Evolutionary conservation across 75 land plant genomes (phyloP), one percentile per base, ranked within the genome.

Genomic region (Larix kaempferi): DNA sequence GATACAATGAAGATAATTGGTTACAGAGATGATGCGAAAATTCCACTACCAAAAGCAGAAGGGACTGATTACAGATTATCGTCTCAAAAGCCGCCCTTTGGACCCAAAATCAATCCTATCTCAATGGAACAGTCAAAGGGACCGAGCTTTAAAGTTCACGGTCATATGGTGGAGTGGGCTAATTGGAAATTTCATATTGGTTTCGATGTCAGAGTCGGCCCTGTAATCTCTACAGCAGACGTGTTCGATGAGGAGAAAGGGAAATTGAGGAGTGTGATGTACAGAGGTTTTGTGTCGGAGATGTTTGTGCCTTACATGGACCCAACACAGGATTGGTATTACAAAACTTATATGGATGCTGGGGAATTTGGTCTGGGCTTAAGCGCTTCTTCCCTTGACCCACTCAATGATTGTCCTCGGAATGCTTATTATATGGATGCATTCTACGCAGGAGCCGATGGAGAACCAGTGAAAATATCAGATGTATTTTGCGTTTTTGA

Each of bases 261-360:
- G 6, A 44, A 41, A 44, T 56, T 25, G 69, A 82, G 92, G 17
- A 83, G 78, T 56, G 94, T 92, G 12, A 0, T 92, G 39, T 86
- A 92, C 75, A 78, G 75, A 76, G 93, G 86, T 4, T 77, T 76
- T 56, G 23, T 81, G 6, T 89, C 89, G 1, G 94, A 90, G 86
- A 61, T 90, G 7, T 90, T 87, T 71, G 88, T 93, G 15, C 93
- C 95, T 10, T 90, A 93, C 82, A 87, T 88, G 87, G 89, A 90
- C 67, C 81, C 87, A 65, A 76, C 83, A 0, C 83, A 85, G 25
- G 94, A 83, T 21, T 91, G 94, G 94, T 91, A 84, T 80, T 88
- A 61, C 69, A 76, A 78, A 74, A 83, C 87, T 0, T 91, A 74
- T 65, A 78, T 88, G 26, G 90, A 88, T 67, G 83, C 56, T 1